Evolutionary conservation across 2,329 filamentous ascomycete species (phyloP).

Genomic region (Mycosphaerella sp.): DNA sequence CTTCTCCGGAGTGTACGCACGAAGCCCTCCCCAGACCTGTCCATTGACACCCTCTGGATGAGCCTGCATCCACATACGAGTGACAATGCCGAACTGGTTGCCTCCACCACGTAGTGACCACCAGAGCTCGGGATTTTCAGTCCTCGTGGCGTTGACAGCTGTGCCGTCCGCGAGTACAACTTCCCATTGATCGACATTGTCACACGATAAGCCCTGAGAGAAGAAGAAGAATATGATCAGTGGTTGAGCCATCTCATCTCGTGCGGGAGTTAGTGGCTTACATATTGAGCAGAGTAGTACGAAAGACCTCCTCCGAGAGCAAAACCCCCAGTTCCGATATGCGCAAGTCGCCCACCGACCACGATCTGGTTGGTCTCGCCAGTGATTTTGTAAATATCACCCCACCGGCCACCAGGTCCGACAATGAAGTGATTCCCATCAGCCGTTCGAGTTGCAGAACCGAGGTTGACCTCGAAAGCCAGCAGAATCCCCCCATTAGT

Average conservation of each 20-base stretch:
- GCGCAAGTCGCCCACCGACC: constrained; percentile 16
- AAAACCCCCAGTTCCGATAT: constrained; percentile 18
- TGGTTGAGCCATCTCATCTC: neutral
- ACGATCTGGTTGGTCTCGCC: constrained; percentile 19
- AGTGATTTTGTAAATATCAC: constrained; percentile 19
- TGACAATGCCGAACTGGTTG: constrained; percentile 40
- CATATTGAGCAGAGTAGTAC: constrained; percentile 20
- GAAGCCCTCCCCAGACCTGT: constrained; percentile 20
- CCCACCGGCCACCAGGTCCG: constrained; percentile 21
- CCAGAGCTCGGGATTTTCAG: constrained; percentile 46
- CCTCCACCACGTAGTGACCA: constrained; percentile 48
- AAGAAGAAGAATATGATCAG: neutral
- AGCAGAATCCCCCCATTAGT: constrained; percentile 42
- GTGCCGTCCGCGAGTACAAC: constrained; percentile 49
- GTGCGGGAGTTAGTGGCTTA: neutral
- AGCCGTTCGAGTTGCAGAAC: constrained; percentile 32
- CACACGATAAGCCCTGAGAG: constrained; percentile 13
- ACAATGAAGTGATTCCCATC: constrained; percentile 20
- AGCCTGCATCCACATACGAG: constrained; percentile 18
- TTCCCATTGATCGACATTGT: constrained; percentile 30
- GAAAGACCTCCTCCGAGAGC: constrained; percentile 19
- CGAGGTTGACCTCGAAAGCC: constrained; percentile 39
- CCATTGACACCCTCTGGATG: constrained; percentile 21
- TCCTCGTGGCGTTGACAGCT: constrained; percentile 43
- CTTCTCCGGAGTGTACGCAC: constrained; percentile 17